Percentiles rank a stretch among this genome's conserved stretches.
phyloP scores from a whole-genome alignment of 2,329 filamentous ascomycete species.

The Periconia macrospinosa region DNA sequence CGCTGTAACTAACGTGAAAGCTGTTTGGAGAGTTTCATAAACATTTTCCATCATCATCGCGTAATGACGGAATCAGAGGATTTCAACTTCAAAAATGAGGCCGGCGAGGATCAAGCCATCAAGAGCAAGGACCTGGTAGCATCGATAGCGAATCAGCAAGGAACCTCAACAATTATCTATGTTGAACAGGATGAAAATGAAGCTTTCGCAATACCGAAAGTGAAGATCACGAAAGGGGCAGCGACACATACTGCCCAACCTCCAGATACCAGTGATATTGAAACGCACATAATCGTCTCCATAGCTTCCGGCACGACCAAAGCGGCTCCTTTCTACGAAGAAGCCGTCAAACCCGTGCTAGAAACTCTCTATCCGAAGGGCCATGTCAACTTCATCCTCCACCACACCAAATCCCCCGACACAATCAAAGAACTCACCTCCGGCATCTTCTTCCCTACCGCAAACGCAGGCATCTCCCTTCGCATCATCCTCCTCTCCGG shows the following conservation, averaged over 20 bases:
- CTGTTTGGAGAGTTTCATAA: too few relatives aligned
- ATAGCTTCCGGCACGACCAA: slow-evolving; percentile 48
- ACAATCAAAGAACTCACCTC: slow-evolving; percentile 67
- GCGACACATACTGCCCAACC: slow-evolving; percentile 11
- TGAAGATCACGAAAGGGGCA: slow-evolving; percentile 20
- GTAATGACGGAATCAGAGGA: slow-evolving; percentile 7
- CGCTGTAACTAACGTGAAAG: too few relatives aligned
- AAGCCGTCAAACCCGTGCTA: slow-evolving; percentile 46
- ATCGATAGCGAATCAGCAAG: slow-evolving; percentile 7
- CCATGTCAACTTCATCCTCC: slow-evolving; percentile 51
- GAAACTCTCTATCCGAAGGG: slow-evolving; percentile 41
- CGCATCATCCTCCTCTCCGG: slow-evolving; percentile 78
- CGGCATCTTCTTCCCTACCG: slow-evolving; percentile 51
- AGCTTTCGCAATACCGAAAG: slow-evolving; percentile 14
- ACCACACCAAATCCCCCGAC: slow-evolving; percentile 64
- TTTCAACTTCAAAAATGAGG: slow-evolving; percentile 13
- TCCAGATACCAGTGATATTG: slow-evolving; percentile 13
- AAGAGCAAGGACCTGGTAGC: slow-evolving; percentile 13
- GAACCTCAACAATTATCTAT: slow-evolving; percentile 14
- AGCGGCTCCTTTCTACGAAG: slow-evolving; percentile 44
- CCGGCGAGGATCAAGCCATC: slow-evolving; percentile 12
- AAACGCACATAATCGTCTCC: slow-evolving; percentile 50
- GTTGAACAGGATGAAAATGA: slow-evolving; percentile 11
- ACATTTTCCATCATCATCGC: background rate
- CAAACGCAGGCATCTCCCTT: slow-evolving; percentile 46